These are phyloP conservation scores for Diaporthe citrichinensis DNA, from an alignment of 2,329 filamentous ascomycete species.

Conservation along the genomic window DNA sequence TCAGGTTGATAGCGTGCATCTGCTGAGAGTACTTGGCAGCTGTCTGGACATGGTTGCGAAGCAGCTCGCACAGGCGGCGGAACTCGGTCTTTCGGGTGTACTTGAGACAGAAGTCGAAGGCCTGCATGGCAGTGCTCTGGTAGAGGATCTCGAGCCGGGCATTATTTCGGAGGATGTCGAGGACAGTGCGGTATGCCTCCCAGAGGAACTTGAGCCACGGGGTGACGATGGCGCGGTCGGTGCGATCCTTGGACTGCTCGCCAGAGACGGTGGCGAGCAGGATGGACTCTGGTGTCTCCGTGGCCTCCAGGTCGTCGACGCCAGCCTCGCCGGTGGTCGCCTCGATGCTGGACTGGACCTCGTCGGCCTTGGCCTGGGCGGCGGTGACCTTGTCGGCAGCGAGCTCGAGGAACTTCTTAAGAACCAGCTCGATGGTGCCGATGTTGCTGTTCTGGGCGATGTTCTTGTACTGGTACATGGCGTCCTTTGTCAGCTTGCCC, in stretches of 20 bases:
- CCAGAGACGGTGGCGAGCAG: slow-evolving; percentile 97
- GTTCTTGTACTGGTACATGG: slow-evolving; percentile 99
- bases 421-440: slow-evolving; percentile 95
- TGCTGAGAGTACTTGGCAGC: slow-evolving; percentile 98
- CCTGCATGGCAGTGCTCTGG: slow-evolving; percentile 97
- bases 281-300: slow-evolving; percentile 97
- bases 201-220: slow-evolving; percentile 99
- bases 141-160: slow-evolving; percentile 97
- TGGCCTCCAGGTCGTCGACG: slow-evolving; percentile 95
- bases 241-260: slow-evolving; percentile 96
- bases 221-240: slow-evolving; percentile 97
- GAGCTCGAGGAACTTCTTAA: slow-evolving; percentile 98
- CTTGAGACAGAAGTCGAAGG: slow-evolving; percentile 98
- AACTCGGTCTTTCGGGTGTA: slow-evolving; percentile 99
- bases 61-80: slow-evolving; percentile 95
- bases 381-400: slow-evolving; percentile 96
- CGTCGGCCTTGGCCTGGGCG: slow-evolving; percentile 95
- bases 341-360: slow-evolving; percentile 90
- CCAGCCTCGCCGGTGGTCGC: slow-evolving; percentile 79
- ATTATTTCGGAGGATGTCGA: slow-evolving; percentile 99
- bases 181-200: slow-evolving; percentile 98
- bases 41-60: slow-evolving; percentile 98
- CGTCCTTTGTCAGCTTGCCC: slow-evolving; percentile 98
- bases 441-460: slow-evolving; percentile 99
- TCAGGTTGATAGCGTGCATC: slow-evolving; percentile 99